Evolutionary conservation across 352 stramenopile genomes (phyloP).

Genomic region (Aphanomyces stellatus): DNA sequence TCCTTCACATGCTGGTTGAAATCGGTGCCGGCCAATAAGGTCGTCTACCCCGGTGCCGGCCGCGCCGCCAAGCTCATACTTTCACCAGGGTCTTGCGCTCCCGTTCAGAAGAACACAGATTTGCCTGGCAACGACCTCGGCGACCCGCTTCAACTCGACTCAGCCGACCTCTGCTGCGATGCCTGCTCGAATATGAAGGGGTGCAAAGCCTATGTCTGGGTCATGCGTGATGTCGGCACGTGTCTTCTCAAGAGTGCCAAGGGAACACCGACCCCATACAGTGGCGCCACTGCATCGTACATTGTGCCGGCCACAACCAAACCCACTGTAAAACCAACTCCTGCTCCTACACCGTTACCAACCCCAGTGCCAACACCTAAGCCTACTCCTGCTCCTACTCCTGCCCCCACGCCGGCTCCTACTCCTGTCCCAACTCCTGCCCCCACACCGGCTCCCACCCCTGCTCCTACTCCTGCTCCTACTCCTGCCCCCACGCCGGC

Average conservation of each 20-base stretch:
- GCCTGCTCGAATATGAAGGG: constrained; percentile 21
- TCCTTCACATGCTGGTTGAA: constrained; percentile 13
- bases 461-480: too few species aligned
- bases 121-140: constrained; percentile 30
- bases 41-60: neutral
- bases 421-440: too few species aligned
- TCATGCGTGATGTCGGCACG: neutral
- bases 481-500: too few species aligned
- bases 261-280: neutral
- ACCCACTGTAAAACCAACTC: neutral
- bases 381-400: too few species aligned
- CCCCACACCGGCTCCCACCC: too few species aligned
- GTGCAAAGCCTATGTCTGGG: constrained; percentile 14
- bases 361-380: too few species aligned
- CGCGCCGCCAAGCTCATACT: neutral
- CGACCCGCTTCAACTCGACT: constrained; percentile 14
- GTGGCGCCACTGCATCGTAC: neutral
- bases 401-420: too few species aligned
- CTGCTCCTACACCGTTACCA: too few species aligned
- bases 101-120: constrained; percentile 17
- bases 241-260: constrained; percentile 9
- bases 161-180: constrained; percentile 20
- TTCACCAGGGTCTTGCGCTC: neutral
- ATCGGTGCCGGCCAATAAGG: neutral
- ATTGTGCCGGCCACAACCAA: neutral